Evolutionary conservation across 1,284 basidiomycete genomes (phyloP), one percentile per base, ranked within the genome.

Genomic region (Tremellales sp.): DNA sequence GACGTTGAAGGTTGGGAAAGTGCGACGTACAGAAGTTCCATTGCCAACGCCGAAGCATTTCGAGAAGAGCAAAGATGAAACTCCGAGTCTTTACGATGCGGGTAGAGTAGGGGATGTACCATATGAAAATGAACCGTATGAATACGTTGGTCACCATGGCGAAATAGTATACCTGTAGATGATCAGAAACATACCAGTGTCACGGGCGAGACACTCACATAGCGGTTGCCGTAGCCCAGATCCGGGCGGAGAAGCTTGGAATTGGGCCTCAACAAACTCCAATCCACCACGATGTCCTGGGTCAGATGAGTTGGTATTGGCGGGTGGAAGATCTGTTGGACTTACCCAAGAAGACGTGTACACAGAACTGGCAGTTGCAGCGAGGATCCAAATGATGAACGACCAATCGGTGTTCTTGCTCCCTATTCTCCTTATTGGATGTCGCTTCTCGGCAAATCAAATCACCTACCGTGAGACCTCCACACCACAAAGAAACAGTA

Each of bases 1-100:
- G 3, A 36, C 19, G 13, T 12, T 4, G 28, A 18, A 16, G 13
- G 27, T n/a, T 14, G 24, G 34, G 34, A 8, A 36, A 13, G 31
- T 22, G n/a, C n/a, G n/a, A 71, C 83, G 63, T 51, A 90, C 88
- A 85, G 65, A 94, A 88, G 70, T 95, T 95, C 92, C 92, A 97
- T 58, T 87, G 86, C 73, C 82, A 84, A 42, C 92, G 78, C 27
- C 92, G 75, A 2, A 90, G 62, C 74, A 91, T 81, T 66, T 97
- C 92, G 27, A 88, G 65, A 44, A 85, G 60, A 0, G 78, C 88
- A 7, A 76, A 81, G 43, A 89, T 74, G 70, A 88, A 91, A 0
- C 80, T 75, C 18, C 86, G 78, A 21, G 85, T 21, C 43, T 34
- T 16, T 2, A 34, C 19, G 5, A 39, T 3, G 12, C 26, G 14